Conservation (phyloP, 176 grass and related monocot species). For the Carex kokanica region DNA sequence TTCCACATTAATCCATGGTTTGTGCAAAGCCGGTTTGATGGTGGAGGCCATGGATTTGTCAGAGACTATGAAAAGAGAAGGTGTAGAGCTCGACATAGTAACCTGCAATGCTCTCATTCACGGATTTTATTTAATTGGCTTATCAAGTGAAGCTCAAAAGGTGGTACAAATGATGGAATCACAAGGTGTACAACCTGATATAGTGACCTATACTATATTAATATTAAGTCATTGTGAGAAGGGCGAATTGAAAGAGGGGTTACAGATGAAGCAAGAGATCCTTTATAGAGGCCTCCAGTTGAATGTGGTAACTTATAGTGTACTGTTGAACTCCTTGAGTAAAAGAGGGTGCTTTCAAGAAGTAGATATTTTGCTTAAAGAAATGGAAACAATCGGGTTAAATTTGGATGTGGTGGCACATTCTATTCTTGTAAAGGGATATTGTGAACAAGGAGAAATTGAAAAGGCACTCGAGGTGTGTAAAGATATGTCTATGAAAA, state of each 20-base stretch:
- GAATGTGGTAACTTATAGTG: conserved; percentile 89
- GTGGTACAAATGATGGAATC: conserved; percentile 60
- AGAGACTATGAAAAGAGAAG: conserved; percentile 43
- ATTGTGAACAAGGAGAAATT: conserved; percentile 75
- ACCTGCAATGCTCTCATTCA: conserved; percentile 87
- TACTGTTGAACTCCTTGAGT: conserved; percentile 68
- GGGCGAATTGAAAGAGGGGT: conserved; percentile 73
- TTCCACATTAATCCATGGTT: conserved; percentile 71
- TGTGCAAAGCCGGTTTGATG: conserved; percentile 39
- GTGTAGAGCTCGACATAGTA: conserved; percentile 49
- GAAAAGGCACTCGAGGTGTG: conserved; percentile 72
- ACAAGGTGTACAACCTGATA: conserved; percentile 66
- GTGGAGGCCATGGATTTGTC: conserved; percentile 58
- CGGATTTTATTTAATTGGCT: conserved; percentile 54
- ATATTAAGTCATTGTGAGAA: conserved; percentile 60
- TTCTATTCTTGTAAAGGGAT: conserved; percentile 85
- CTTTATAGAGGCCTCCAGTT: conserved; percentile 56
- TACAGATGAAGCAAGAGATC: conserved; percentile 72
- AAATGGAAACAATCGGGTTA: conserved; percentile 67
- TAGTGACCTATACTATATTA: conserved; percentile 86
- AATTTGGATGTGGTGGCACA: conserved; percentile 84
- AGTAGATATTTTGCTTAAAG: conserved; percentile 66
- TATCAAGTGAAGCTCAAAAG: conserved; percentile 52
- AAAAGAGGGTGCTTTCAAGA: conserved; percentile 65
- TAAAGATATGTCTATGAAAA: conserved; percentile 57